Evolutionary conservation across 805 yeast genomes (phyloP), one percentile per base, ranked within the genome.

Genomic region (Yamadazyma phyllophila): DNA sequence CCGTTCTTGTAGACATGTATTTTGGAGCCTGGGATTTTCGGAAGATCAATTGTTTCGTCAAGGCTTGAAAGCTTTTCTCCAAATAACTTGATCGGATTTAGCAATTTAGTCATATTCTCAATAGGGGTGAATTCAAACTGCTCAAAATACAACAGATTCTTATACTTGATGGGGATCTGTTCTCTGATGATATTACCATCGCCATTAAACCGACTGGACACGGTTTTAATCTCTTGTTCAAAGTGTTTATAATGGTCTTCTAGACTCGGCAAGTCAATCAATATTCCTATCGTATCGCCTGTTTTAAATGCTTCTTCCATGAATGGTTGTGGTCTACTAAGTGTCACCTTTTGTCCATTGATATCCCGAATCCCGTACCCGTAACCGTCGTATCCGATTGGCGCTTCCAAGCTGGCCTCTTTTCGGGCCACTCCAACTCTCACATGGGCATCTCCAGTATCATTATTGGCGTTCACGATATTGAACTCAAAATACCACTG

Each of bases 311-410:
- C 82, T 17, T 48, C 50, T 20, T 69, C 75, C 72, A 84, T 70
- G 51, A 80, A 78, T 2, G 39, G 29, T 20, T 64, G 59, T 0
- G 89, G 88, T 40, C 91, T 75, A 47, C 92, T 83, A 36, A 85
- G 65, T 52, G 94, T 95, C 17, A 94, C 74, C 26, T 78, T 79
- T 53, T 87, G 86, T 2, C 96, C 91, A 6, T 76, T 73, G 31
- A 77, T 75, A 65, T 92, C 97, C 48, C 97, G 74, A 2, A 94
- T 58, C 2, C 96, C 97, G 63, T 94, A 92, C 0, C 97, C 92
- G 66, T 90, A 94, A 0, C 90, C 92, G 63, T 94, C 98, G 57
- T 80, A 88, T 2, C 99, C 99, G 5, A 91, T 94, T 0, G 99
- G 98, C 0, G 96, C 96, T 54, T 92, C 97, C 36, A 91, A 65